A percentile compares a stretch with the other conserved stretches of the same genome.
These are phyloP conservation scores for Clarkia xantiana DNA, from an alignment of 345 rosid genomes.

Conservation along the genomic window DNA sequence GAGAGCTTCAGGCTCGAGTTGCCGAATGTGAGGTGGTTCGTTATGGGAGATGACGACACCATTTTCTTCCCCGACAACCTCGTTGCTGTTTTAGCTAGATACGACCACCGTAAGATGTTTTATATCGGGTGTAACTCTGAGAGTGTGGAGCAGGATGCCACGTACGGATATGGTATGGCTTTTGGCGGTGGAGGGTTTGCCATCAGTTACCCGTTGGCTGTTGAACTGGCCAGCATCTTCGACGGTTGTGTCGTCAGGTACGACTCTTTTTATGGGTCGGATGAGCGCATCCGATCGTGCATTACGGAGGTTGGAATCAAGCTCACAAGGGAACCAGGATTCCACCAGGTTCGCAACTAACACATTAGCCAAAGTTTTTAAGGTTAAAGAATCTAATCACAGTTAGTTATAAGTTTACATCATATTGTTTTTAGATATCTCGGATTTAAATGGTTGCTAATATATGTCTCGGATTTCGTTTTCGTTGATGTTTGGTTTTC, in stretches of 20 bases:
- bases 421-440: too few relatives aligned
- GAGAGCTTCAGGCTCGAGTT: slow-evolving; percentile 36
- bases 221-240: slow-evolving; percentile 28
- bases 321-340: slow-evolving; percentile 49
- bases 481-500: too few relatives aligned
- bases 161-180: slow-evolving; percentile 73
- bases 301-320: slow-evolving; percentile 60
- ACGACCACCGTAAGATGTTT: slow-evolving; percentile 70
- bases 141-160: slow-evolving; percentile 58
- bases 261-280: slow-evolving; percentile 62
- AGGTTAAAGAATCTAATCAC: too few relatives aligned
- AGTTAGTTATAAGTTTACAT: too few relatives aligned
- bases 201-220: slow-evolving; percentile 51
- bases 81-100: slow-evolving; percentile 42
- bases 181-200: slow-evolving; percentile 95
- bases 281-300: slow-evolving; percentile 71
- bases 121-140: slow-evolving; percentile 68
- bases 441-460: too few relatives aligned
- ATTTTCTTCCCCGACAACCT: slow-evolving; percentile 53
- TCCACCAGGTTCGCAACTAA: too few relatives aligned
- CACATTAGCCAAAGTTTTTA: too few relatives aligned
- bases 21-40: slow-evolving; percentile 68
- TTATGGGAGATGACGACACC: slow-evolving; percentile 91
- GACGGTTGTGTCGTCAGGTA: slow-evolving; percentile 68
- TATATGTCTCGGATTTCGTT: too few relatives aligned